Evolutionary conservation across 768 basidiomycete species (phyloP), one percentile per base, ranked within the genome.

Genomic region (Pseudohyphozyma bogoriensis): DNA sequence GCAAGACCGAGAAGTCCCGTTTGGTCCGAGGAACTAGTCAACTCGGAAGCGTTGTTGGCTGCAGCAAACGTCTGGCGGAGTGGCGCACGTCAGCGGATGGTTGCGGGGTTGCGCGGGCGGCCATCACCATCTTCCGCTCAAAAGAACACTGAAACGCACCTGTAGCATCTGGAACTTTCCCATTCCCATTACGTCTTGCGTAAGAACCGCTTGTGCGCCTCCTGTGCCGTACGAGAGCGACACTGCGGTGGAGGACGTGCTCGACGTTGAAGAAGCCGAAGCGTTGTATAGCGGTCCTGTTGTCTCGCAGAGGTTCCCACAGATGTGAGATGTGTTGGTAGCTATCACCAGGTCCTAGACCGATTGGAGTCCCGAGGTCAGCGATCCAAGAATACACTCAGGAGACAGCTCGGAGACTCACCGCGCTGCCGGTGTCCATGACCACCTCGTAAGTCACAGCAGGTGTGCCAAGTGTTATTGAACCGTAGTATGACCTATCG

Each of bases 151-250:
- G 37, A 18, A 37, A 37, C 40, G n/a, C 8, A 42, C 40, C 40
- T 42, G 40, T 7, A 9, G 16, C 10, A n/a, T 5, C 6, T 42
- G 16, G 40, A 42, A 42, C 6, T 6, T 9, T 15, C 40, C 40
- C 7, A 42, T 20, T 6, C 18, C 8, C 6, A 42, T n/a, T 7
- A 42, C 10, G 40, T 42, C 40, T 6, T 42, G 9, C 9, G 16
- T 28, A 13, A 91, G 79, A 7, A 72, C 68, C 0, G 92, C 92
- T 1, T 75, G 69, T 0, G 84, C 90, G 53, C 77, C 73, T 15
- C 91, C 92, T 39, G 83, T 85, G 28, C 89, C 90, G 65, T 93
- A 96, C 11, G 79, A 78, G 57, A 93, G 85, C 22, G 73, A 69
- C 72, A 96, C 93, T 0, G 77, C 40, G 0, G 76, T 72, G 18